These are phyloP conservation scores for Cercospora sp. DNA, from an alignment of 2,329 filamentous ascomycete species.

Conservation along the genomic window DNA sequence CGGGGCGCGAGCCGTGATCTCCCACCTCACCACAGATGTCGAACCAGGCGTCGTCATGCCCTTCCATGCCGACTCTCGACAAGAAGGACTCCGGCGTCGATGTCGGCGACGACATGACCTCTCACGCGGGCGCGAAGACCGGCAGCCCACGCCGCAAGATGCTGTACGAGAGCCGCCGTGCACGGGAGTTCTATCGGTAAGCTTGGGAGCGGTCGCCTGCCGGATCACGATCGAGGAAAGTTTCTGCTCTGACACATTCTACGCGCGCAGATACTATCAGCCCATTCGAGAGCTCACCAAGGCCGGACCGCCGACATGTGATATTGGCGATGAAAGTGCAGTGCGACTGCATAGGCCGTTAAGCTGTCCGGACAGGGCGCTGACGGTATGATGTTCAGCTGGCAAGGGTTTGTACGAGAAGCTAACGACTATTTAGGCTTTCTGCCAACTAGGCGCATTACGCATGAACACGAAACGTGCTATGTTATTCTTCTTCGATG, in stretches of 20 bases:
- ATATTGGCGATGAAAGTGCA: conserved; percentile 29
- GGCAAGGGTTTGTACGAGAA: not conserved
- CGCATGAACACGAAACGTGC: conserved; percentile 50
- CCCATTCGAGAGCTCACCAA: conserved; percentile 33
- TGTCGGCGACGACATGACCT: conserved; percentile 20
- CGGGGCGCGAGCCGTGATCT: conserved; percentile 8
- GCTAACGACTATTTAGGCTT: conserved; percentile 37
- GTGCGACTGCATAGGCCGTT: conserved; percentile 30
- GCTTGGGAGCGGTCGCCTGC: conserved; percentile 1
- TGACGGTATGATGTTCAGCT: conserved; percentile 5
- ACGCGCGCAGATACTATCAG: conserved; percentile 31
- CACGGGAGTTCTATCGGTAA: conserved; percentile 37
- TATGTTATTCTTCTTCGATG: conserved; percentile 57
- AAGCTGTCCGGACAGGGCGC: conserved; percentile 36
- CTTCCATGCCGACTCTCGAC: conserved; percentile 12
- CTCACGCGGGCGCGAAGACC: conserved; percentile 9
- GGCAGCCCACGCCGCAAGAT: conserved; percentile 20
- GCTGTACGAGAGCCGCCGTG: conserved; percentile 32
- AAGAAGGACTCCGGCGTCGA: conserved; percentile 14
- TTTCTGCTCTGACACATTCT: conserved; percentile 10
- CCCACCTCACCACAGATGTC: conserved; percentile 10
- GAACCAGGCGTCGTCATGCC: conserved; percentile 8
- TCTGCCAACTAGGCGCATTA: conserved; percentile 55
- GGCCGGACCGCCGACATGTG: conserved; percentile 30
- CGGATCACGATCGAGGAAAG: not conserved